Evolutionary conservation across 2,329 filamentous ascomycete species (phyloP), one percentile per base, ranked within the genome.

Genomic region (Aschersonia sp.): DNA sequence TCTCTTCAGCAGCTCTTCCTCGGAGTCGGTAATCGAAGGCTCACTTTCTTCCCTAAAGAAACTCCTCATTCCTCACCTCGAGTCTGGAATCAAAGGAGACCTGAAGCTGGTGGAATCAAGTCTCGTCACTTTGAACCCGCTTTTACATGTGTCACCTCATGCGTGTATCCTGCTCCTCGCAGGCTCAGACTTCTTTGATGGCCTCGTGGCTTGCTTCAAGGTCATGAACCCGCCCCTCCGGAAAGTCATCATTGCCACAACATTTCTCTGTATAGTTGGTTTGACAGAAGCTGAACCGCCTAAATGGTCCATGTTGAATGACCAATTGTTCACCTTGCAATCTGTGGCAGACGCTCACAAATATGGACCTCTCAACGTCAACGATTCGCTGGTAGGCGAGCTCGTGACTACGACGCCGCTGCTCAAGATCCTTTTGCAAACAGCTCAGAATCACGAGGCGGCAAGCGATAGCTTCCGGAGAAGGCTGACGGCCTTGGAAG

Each of bases 171-270:
- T 85, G 54, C 81, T 95, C 56, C 76, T 94, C 55, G 84, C 84
- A 0, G 90, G 90, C 1, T 88, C 85, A 46, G 90, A 96, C 63
- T 90, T 92, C 55, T 64, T 95, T 22, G 90, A 96, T 60, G 79
- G 83, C 1, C 71, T 95, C 10, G 69, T 78, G 39, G 68, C 68
- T 45, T 80, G 80, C 51, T 89, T 82, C 62, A 72, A 69, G 45
- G 73, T 81, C 49, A 79, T 78, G 62, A 77, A 81, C 49, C 73
- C 76, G 14, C 72, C 73, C 0, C 56, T 88, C 42, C 77, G 81
- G 50, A 83, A 78, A 52, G 73, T 76, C 12, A 74, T 94, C 32
- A 72, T 89, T 44, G 79, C 83, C 1, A 83, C 84, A 4, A 69
- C 78, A 10, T 96, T 92, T 58, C 69, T 94, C 4, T 84, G 84